Conservation (phyloP, 2,329 filamentous ascomycete species). For the Alternaria hordeiaustralica region DNA sequence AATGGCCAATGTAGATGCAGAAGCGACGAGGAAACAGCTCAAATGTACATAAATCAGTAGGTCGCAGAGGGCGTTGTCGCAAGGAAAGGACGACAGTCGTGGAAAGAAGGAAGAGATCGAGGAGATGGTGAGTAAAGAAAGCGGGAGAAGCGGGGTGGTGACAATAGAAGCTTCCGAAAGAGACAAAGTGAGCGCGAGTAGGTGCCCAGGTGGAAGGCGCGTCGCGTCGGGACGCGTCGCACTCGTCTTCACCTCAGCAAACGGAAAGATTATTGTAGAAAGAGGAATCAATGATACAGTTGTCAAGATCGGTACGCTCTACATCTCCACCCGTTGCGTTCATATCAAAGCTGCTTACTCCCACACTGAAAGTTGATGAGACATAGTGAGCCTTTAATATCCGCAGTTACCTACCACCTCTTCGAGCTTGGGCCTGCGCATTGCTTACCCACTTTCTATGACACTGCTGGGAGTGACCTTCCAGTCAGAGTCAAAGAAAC, state of each 20-base stretch:
- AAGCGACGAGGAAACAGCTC: conserved; percentile 31
- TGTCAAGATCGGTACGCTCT: background rate
- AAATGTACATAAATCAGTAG: conserved; percentile 36
- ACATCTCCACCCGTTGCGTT: background rate
- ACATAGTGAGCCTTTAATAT: background rate
- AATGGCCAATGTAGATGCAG: conserved; percentile 47
- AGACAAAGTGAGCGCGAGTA: conserved; percentile 15
- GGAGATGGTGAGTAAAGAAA: conserved; percentile 8
- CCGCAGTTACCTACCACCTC: background rate
- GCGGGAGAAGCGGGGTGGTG: conserved; percentile 20
- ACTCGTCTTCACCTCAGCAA: conserved; percentile 16
- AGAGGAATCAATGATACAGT: background rate
- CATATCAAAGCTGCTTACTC: background rate
- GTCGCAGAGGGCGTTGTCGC: conserved; percentile 3
- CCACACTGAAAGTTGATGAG: background rate
- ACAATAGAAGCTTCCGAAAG: conserved; percentile 8
- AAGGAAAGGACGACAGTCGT: conserved; percentile 30
- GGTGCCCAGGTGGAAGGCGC: conserved; percentile 13
- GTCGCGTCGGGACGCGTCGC: conserved; percentile 14
- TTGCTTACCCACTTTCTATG: conserved; percentile 14
- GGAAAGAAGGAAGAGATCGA: conserved; percentile 11
- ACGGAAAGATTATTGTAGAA: background rate
- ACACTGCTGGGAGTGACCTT: conserved; percentile 57
- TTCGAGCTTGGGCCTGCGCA: background rate
- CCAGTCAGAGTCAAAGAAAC: conserved; percentile 64